Evolutionary conservation across 208 protist species (phyloP), one percentile per base, ranked within the genome.

Genomic region (Leishmania amazonensis): DNA sequence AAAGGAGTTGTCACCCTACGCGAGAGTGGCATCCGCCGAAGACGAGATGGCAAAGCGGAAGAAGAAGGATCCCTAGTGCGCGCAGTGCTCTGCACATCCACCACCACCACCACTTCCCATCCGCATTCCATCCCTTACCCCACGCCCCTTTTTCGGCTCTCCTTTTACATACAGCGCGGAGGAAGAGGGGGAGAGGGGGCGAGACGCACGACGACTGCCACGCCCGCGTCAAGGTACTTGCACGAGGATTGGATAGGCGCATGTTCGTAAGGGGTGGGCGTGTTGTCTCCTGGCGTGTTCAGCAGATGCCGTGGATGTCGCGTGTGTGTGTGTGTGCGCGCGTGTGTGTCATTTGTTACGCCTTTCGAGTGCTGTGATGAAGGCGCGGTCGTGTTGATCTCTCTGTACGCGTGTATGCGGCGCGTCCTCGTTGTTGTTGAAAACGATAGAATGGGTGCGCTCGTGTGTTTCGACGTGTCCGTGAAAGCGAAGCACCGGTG

Each of bases 1-100:
- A 68, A 81, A 88, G 47, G 75, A 87, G 42, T 81, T 93, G n/a
- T 86, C 86, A 47, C 74, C 78, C 38, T 85, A 82, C 54, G 74
- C 72, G 17, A 72, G 67, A 24, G 67, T 47, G 8, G 31, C 67
- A 72, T 72, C 67, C 1, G 6, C 67, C 15, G 40, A 24, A 3
- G 67, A 71, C 57, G 51, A 53, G 57, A 65, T 35, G 15, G 31
- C 31, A 21, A 57, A 24, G 49, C 8, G 31, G 15, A 21, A 17
- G 73, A 21, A 17, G 73, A 15, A 24, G 28, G 31, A 6, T 11
- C 24, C 73, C 49, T 72, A 21, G 49, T 6, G 17, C 3, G 40
- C 31, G 28, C 40, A 49, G 17, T 15, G 15, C 15, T 9, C 1
- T 47, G 47, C 47, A 49, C 64, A 8, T 31, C 11, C 64, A 13